Evolutionary conservation across 2,329 filamentous ascomycete species (phyloP), one percentile per base, ranked within the genome.

Genomic region (Calonectria leucothoes): DNA sequence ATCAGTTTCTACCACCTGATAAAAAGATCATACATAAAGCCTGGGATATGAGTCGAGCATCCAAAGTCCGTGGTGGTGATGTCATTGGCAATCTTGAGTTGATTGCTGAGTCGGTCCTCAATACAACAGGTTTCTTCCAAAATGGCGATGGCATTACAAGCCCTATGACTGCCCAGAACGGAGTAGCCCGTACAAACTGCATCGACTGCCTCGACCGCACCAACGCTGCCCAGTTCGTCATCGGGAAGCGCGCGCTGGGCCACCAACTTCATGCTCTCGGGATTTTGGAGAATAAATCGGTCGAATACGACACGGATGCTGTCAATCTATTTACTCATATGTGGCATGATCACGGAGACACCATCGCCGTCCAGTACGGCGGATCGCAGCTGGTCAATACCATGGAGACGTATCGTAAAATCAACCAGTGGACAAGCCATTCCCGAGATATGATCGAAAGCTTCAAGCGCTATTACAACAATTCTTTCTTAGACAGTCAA

Each of bases 401-500:
- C 0, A 98, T 99, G 96, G 96, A 98, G 77, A 99, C 97, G 6
- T 99, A 99, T 83, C 94, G 97, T 71, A 98, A 98, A 85, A 98
- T 98, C 83, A 98, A 98, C 78, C 96, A 98, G 83, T 99, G 97
- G 97, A 98, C 95, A 29, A 98, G 95, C 79, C 95, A 98, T 83
- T 98, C 96, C 3, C 91, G 97, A 77, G 97, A 99, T 83, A 98
- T 99, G 96, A 96, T 99, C 27, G 97, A 99, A 85, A 98, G 95
- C 83, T 98, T 99, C 88, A 99, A 98, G 84, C 92, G 97, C 33
- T 99, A 98, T 84, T 99, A 99, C 84, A 98, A 98, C 86, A 99
- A 99, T 82, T 98, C 96, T 0, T 99, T 99, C 83, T 90, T 99
- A 11, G 97, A 99, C 83, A 96, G 94, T n/a, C 97, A 99, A 82